Conservation (phyloP, 106 monocot species). For the Posidonia australis region DNA sequence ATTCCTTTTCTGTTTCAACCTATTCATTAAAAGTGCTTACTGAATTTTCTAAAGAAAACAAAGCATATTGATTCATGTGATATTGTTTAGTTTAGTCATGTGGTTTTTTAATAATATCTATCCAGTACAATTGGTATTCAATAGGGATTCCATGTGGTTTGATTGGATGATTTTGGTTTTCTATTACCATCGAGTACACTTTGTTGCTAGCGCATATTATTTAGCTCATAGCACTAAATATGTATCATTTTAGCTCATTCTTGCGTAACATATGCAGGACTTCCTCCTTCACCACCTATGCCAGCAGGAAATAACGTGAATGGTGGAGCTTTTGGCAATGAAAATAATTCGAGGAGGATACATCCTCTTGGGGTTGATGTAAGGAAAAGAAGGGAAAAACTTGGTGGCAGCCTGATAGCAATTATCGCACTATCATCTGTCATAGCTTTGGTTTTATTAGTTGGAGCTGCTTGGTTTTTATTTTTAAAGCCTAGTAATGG, state of each 20-base stretch:
- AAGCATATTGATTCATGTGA: too few relatives aligned
- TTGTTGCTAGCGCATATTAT: not conserved
- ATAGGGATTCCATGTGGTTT: too few relatives aligned
- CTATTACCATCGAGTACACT: not conserved
- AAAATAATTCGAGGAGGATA: constrained; percentile 43
- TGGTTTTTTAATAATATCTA: too few relatives aligned
- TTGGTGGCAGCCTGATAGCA: constrained; percentile 51
- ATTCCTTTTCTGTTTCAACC: too few relatives aligned
- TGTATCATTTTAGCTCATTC: not conserved
- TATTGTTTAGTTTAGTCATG: too few relatives aligned
- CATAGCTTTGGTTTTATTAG: constrained; percentile 40
- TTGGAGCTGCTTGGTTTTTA: constrained; percentile 53
- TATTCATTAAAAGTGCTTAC: too few relatives aligned
- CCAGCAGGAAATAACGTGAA: constrained; percentile 33
- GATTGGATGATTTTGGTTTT: not conserved
- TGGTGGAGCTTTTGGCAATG: constrained; percentile 28
- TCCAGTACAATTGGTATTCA: too few relatives aligned
- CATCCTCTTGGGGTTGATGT: constrained; percentile 80
- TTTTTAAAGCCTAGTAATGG: constrained; percentile 28
- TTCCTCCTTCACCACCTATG: constrained; percentile 73
- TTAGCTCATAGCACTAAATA: not conserved
- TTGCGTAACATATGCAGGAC: constrained; percentile 38
- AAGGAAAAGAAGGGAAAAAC: constrained; percentile 30
- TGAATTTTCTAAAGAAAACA: too few relatives aligned
- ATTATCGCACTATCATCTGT: constrained; percentile 56